phyloP scores from a whole-genome alignment of 345 rosid genomes.

The Syzygium grande region DNA sequence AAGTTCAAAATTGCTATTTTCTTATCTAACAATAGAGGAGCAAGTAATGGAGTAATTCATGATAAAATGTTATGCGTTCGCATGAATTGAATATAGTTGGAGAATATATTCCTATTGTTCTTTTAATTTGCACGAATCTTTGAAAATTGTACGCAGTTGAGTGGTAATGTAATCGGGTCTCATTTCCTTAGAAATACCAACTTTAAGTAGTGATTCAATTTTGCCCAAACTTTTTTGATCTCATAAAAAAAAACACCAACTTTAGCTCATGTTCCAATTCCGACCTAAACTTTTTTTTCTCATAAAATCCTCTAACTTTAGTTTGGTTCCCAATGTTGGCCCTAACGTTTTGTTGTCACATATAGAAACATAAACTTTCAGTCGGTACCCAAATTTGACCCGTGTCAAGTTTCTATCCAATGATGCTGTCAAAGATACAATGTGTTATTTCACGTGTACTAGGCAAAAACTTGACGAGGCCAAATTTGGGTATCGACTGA shows the following conservation, averaged over 20 bases:
- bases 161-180: background rate
- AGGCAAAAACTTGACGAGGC: background rate
- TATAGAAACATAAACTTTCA: too few relatives aligned
- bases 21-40: background rate
- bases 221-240: background rate
- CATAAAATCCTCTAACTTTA: too few relatives aligned
- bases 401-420: too few relatives aligned
- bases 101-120: background rate
- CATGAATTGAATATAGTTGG: background rate
- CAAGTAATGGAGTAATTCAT: constrained; percentile 14
- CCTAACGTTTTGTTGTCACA: background rate
- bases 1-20: too few relatives aligned
- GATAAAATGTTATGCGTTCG: background rate
- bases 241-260: background rate
- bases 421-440: background rate
- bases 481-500: background rate
- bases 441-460: background rate
- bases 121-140: background rate
- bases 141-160: background rate
- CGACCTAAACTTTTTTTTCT: too few relatives aligned
- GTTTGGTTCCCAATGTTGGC: background rate
- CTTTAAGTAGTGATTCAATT: background rate
- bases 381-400: background rate
- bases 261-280: background rate
- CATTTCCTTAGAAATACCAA: background rate